Conservation (phyloP, 371 early-diverging fungal species). For the Mucor racemosus region DNA sequence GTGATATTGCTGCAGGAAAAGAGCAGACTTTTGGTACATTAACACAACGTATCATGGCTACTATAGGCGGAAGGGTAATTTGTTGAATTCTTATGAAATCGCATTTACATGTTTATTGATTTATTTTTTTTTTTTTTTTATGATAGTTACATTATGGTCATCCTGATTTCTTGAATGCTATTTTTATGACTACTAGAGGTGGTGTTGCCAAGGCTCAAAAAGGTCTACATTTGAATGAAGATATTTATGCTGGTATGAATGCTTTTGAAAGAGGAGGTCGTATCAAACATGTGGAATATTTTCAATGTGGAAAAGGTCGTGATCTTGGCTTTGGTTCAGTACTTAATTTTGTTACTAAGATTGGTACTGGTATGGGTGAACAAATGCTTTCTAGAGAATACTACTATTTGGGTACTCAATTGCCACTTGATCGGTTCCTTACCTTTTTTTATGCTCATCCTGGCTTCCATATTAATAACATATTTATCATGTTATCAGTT, state of each 20-base stretch:
- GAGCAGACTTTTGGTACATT: conserved; percentile 91
- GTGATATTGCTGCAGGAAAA: conserved; percentile 91
- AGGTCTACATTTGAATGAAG: conserved; percentile 91
- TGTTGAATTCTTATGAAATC: background rate
- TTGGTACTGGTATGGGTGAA: conserved; percentile 93
- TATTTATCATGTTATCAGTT: conserved; percentile 87
- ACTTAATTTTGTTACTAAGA: conserved; percentile 88
- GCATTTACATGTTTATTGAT: background rate
- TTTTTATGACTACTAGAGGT: conserved; percentile 89
- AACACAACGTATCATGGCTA: conserved; percentile 86
- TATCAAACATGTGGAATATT: conserved; percentile 91
- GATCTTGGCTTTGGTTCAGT: conserved; percentile 91
- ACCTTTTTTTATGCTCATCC: conserved; percentile 91
- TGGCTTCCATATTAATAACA: conserved; percentile 92
- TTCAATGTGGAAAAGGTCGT: conserved; percentile 92
- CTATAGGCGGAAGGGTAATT: conserved; percentile 74
- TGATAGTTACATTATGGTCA: conserved; percentile 84
- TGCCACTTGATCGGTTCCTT: conserved; percentile 85
- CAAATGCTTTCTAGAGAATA: conserved; percentile 91
- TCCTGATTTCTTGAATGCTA: conserved; percentile 89
- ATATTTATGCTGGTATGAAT: conserved; percentile 94
- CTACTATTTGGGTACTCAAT: conserved; percentile 84
- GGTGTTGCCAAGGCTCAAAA: conserved; percentile 91
- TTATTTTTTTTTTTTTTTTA: background rate
- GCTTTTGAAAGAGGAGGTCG: conserved; percentile 85